Conservation (phyloP, 148 eudicot genomes). For the Simmondsia chinensis region DNA sequence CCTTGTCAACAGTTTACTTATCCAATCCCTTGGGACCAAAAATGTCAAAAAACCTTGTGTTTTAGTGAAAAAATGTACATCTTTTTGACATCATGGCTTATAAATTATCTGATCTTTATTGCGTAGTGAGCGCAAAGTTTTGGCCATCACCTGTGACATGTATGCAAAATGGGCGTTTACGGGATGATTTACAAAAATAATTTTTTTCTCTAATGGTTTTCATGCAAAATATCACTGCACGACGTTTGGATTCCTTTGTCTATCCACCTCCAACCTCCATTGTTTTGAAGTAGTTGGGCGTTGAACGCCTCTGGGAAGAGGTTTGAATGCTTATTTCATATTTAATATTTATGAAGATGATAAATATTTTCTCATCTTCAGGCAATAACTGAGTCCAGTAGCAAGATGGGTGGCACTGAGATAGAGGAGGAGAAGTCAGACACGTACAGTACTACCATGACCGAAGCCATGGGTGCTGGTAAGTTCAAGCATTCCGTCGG, state of each 20-base stretch:
- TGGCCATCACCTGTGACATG: too few relatives aligned
- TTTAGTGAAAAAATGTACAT: too few relatives aligned
- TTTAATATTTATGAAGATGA: neutral
- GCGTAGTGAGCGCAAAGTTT: too few relatives aligned
- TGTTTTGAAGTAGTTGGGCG: neutral
- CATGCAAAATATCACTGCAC: neutral
- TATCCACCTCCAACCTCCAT: neutral
- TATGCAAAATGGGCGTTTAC: neutral
- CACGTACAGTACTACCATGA: conserved; percentile 75
- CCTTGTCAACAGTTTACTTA: too few relatives aligned
- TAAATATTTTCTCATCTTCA: conserved; percentile 7
- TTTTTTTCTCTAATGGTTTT: too few relatives aligned
- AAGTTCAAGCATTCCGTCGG: conserved; percentile 14
- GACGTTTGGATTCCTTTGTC: neutral
- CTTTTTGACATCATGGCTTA: too few relatives aligned
- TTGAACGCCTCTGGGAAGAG: too few relatives aligned
- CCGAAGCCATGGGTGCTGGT: conserved; percentile 99
- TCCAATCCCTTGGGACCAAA: too few relatives aligned
- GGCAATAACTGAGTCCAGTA: conserved; percentile 58
- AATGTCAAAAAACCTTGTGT: too few relatives aligned
- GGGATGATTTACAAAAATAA: neutral
- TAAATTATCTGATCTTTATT: too few relatives aligned
- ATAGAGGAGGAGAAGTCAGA: conserved; percentile 64
- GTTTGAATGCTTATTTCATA: neutral
- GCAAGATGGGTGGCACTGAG: conserved; percentile 31